phyloP scores from a whole-genome alignment of 805 yeast genomes.

The Clavispora vitiphila region DNA sequence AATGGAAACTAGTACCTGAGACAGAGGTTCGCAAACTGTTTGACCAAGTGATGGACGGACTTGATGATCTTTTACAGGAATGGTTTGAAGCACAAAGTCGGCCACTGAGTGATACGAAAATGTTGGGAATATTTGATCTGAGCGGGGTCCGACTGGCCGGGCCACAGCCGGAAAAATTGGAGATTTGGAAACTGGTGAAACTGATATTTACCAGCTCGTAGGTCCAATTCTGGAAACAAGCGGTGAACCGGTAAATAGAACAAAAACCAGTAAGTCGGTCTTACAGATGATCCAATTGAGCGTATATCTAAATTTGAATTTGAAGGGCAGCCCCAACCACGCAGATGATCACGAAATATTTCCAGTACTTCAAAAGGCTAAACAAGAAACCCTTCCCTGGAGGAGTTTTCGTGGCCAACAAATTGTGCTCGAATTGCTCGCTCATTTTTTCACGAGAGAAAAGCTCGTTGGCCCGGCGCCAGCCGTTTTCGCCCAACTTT shows the following conservation, averaged over 20 bases:
- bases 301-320: not conserved
- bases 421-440: slow-evolving; percentile 19
- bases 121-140: slow-evolving; percentile 1
- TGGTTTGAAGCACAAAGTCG: not conserved
- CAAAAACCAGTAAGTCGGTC: too few species aligned
- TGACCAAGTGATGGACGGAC: slow-evolving; percentile 10
- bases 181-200: slow-evolving; percentile 12
- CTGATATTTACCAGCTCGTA: too few species aligned
- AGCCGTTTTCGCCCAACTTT: slow-evolving; percentile 32
- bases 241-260: too few species aligned
- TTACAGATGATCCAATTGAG: too few species aligned
- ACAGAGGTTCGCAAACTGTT: slow-evolving; percentile 22
- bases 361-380: slow-evolving; percentile 7
- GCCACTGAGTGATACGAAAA: not conserved
- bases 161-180: slow-evolving; percentile 1
- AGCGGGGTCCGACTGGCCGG: not conserved
- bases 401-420: slow-evolving; percentile 1
- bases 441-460: slow-evolving; percentile 48
- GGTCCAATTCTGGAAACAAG: too few species aligned
- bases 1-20: slow-evolving; percentile 27
- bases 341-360: slow-evolving; percentile 5
- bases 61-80: slow-evolving; percentile 1
- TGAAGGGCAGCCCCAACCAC: not conserved
- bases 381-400: slow-evolving; percentile 8
- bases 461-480: slow-evolving; percentile 28